These are phyloP conservation scores for Eutrema salsugineum DNA, from an alignment of 441 rosid species.

Conservation along the genomic window DNA sequence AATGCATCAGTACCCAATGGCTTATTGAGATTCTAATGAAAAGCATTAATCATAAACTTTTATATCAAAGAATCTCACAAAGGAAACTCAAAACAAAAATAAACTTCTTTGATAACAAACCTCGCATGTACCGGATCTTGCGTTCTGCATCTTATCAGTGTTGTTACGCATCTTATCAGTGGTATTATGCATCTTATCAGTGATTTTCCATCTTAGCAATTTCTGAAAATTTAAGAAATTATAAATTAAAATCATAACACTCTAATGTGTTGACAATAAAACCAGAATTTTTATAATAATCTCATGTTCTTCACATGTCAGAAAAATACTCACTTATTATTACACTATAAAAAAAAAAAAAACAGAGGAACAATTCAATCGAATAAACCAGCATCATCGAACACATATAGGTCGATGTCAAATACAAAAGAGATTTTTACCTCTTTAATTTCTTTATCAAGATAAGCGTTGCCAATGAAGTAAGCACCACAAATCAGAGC, in stretches of 20 bases:
- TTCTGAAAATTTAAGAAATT: slow-evolving; percentile 41
- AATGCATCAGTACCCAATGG: slow-evolving; percentile 47
- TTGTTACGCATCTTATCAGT: slow-evolving; percentile 10
- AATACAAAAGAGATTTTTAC: slow-evolving; percentile 38
- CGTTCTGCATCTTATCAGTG: slow-evolving; percentile 21
- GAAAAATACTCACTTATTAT: not conserved
- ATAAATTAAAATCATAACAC: not conserved
- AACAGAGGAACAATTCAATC: no score
- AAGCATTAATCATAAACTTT: not conserved
- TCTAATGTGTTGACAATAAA: not conserved
- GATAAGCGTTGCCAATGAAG: slow-evolving; percentile 49
- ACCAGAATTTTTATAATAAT: not conserved
- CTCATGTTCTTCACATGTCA: not conserved
- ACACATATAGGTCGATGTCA: not conserved
- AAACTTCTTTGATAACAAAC: slow-evolving; percentile 34
- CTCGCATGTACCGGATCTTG: slow-evolving; percentile 45
- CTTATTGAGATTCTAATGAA: slow-evolving; percentile 33
- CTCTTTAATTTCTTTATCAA: slow-evolving; percentile 47
- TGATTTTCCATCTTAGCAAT: slow-evolving; percentile 45
- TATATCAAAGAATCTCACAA: not conserved
- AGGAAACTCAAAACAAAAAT: not conserved
- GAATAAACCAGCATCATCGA: not conserved
- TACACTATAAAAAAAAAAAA: not conserved
- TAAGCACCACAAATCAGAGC: slow-evolving; percentile 56
- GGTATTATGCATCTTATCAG: slow-evolving; percentile 28